phyloP scores from a whole-genome alignment of 2,329 filamentous ascomycete species.

The Penicillium freii region DNA sequence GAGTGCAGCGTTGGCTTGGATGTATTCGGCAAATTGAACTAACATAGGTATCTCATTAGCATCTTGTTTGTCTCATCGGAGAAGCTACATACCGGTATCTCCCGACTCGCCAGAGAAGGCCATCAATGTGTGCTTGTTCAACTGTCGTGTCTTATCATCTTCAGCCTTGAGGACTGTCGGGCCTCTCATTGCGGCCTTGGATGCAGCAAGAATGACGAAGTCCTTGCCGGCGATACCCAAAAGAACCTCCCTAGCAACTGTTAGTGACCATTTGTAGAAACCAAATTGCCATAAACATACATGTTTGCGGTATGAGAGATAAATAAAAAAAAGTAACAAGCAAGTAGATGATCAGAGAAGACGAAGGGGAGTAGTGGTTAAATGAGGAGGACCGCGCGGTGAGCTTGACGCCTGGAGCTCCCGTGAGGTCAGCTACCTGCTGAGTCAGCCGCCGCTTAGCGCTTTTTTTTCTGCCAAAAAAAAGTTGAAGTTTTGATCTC shows the following conservation, averaged over 20 bases:
- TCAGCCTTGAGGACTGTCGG: conserved; percentile 90
- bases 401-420: conserved; percentile 45
- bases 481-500: conserved; percentile 30
- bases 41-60: conserved; percentile 16
- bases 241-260: conserved; percentile 78
- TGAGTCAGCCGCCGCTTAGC: conserved; percentile 37
- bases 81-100: conserved; percentile 69
- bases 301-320: conserved; percentile 27
- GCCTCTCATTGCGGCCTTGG: conserved; percentile 97
- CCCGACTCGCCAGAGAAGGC: conserved; percentile 95
- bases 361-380: conserved; percentile 23
- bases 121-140: conserved; percentile 94
- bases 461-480: conserved; percentile 37
- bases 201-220: conserved; percentile 96
- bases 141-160: conserved; percentile 91
- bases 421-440: conserved; percentile 32
- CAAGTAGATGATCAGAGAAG: conserved; percentile 22
- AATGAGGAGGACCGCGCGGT: conserved; percentile 35
- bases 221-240: conserved; percentile 98
- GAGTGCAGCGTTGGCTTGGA: conserved; percentile 96
- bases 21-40: conserved; percentile 99
- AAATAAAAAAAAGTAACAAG: conserved; percentile 15
- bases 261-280: conserved; percentile 18
- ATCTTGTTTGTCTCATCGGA: background rate
- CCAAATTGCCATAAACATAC: conserved; percentile 18